Percentiles rank a stretch among this genome's conserved stretches.
Evolutionary conservation across 2,329 filamentous ascomycete genomes (phyloP).

Genomic region (Penicillium crustosum): DNA sequence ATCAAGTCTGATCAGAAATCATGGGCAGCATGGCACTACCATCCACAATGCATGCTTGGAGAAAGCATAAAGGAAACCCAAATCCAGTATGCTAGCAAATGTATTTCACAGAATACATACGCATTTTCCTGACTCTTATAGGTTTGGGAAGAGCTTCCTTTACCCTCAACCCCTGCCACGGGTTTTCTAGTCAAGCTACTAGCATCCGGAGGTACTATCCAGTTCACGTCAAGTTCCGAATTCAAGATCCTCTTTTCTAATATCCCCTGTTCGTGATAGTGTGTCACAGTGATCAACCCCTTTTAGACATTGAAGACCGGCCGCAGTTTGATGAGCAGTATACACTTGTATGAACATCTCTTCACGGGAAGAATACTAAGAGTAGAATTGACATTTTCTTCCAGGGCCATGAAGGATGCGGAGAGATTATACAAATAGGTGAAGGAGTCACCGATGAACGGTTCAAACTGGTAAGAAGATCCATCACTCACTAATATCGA

Average conservation of each 20-base stretch:
- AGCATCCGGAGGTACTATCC: neutral
- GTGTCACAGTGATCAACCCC: neutral
- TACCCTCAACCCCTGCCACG: neutral
- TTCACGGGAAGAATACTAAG: neutral
- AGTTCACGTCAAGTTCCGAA: neutral
- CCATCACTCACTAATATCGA: too few species aligned
- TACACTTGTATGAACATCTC: neutral
- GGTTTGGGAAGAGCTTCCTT: neutral
- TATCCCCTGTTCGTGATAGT: neutral
- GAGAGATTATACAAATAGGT: neutral
- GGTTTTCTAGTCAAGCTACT: neutral
- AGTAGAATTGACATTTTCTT: neutral
- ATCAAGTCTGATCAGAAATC: neutral
- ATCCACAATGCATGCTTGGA: slow-evolving; percentile 1
- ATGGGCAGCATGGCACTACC: neutral
- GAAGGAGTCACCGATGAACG: neutral
- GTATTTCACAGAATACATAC: neutral
- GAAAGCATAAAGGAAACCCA: neutral
- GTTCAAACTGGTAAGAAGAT: neutral
- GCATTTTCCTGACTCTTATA: neutral
- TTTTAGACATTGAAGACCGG: neutral
- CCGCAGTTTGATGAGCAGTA: neutral
- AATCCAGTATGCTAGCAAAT: neutral
- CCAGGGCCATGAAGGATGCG: slow-evolving; percentile 1
- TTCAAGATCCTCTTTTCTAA: neutral